These are phyloP conservation scores for Cercis canadensis DNA, from an alignment of 306 rosid genomes.

Conservation along the genomic window DNA sequence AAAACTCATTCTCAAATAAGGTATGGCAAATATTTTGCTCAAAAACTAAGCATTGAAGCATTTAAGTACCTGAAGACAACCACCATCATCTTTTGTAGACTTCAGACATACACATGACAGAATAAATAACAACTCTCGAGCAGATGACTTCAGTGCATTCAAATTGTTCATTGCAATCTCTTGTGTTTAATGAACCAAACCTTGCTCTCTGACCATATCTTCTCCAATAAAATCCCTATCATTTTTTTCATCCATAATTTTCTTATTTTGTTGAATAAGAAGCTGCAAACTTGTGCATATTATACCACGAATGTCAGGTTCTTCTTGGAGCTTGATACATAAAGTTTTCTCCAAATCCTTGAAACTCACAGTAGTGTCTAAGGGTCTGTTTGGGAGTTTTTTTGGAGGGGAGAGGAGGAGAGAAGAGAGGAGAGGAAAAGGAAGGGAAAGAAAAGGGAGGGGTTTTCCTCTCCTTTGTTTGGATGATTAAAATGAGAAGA, in stretches of 20 bases:
- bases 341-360: constrained; percentile 60
- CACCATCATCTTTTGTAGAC: constrained; percentile 78
- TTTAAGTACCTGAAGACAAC: constrained; percentile 82
- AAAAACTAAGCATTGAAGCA: constrained; percentile 21
- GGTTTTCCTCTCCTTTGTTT: too few relatives aligned
- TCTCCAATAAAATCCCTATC: constrained; percentile 43
- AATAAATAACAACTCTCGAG: constrained; percentile 53
- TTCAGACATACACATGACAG: constrained; percentile 63
- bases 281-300: constrained; percentile 85
- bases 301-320: constrained; percentile 73
- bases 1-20: constrained; percentile 2
- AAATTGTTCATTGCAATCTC: constrained; percentile 65
- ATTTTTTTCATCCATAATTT: constrained; percentile 49
- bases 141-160: constrained; percentile 57
- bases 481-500: too few relatives aligned
- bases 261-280: constrained; percentile 86
- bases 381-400: too few relatives aligned
- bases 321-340: constrained; percentile 62
- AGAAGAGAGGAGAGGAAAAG: too few relatives aligned
- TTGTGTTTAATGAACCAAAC: constrained; percentile 54
- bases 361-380: constrained; percentile 79
- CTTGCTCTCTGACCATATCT: constrained; percentile 46
- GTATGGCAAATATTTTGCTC: not conserved
- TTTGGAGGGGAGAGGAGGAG: too few relatives aligned
- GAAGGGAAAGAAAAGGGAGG: too few relatives aligned